Conservation (phyloP, 176 grass and related monocot species). For the Carex myosuroides region DNA sequence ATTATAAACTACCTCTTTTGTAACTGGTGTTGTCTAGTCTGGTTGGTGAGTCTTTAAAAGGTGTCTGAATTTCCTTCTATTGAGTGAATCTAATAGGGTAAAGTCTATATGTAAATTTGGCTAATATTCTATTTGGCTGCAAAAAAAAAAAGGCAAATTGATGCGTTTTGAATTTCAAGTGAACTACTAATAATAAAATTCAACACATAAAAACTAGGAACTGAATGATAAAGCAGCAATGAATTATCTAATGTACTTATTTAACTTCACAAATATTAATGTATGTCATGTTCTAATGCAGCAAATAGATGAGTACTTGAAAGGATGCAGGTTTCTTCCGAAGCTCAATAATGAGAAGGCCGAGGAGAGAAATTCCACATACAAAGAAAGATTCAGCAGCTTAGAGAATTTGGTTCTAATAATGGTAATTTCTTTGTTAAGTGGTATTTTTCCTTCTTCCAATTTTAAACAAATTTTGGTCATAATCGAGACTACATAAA, state of each 20-base stretch:
- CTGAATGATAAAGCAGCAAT: not conserved
- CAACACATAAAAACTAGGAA: not conserved
- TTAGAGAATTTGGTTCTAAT: constrained; percentile 82
- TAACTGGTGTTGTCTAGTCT: not conserved
- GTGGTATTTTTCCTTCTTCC: not conserved
- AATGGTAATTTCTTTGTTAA: constrained; percentile 46
- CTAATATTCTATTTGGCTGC: not conserved
- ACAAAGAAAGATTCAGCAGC: constrained; percentile 82
- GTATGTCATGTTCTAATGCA: constrained; percentile 26
- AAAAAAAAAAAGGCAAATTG: not conserved
- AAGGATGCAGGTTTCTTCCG: constrained; percentile 92
- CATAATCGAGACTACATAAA: not conserved
- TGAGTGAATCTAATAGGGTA: not conserved
- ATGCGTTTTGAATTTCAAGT: not conserved
- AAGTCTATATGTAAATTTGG: not conserved
- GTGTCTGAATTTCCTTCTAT: not conserved
- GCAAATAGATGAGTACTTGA: constrained; percentile 77
- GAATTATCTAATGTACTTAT: not conserved
- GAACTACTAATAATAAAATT: not conserved
- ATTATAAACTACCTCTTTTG: not conserved
- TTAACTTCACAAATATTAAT: not conserved
- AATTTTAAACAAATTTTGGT: not conserved
- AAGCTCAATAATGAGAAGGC: constrained; percentile 92
- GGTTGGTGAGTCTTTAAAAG: not conserved
- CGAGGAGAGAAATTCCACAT: constrained; percentile 62